phyloP scores from a whole-genome alignment of 352 stramenopile species.

The Thraustochytrium striatum region DNA sequence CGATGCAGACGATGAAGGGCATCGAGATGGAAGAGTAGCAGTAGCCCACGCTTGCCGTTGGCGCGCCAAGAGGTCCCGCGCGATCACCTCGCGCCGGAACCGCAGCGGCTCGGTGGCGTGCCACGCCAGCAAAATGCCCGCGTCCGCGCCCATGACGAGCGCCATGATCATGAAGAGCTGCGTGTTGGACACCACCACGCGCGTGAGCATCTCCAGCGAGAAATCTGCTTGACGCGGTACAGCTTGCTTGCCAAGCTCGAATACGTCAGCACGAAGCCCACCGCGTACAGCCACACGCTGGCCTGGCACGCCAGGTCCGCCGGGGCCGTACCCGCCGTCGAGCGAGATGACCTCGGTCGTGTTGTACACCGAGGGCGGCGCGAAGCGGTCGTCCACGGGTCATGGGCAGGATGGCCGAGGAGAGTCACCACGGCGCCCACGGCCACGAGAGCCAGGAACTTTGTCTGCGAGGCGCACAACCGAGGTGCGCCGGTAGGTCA shows the following conservation, averaged over 20 bases:
- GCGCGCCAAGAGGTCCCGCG: too few species aligned
- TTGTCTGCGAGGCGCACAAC: constrained; percentile 13
- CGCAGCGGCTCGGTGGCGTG: not conserved
- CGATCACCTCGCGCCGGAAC: not conserved
- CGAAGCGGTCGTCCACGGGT: constrained; percentile 7
- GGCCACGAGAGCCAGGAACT: constrained; percentile 24
- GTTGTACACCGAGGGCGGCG: not conserved
- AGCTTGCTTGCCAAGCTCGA: constrained; percentile 15
- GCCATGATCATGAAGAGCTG: not conserved
- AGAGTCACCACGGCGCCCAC: not conserved
- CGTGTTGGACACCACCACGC: not conserved
- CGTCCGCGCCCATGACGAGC: not conserved
- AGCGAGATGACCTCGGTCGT: too few species aligned
- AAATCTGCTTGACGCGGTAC: constrained; percentile 17
- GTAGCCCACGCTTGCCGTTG: too few species aligned
- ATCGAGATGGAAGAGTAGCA: too few species aligned
- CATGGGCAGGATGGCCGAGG: constrained; percentile 15
- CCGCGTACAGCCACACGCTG: not conserved
- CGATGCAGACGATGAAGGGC: not conserved
- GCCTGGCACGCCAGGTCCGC: constrained; percentile 11
- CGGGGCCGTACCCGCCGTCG: not conserved
- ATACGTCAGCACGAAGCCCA: constrained; percentile 28
- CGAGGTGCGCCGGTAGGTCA: not conserved
- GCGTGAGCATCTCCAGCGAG: too few species aligned
- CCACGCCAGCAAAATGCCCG: not conserved